Conservation (phyloP, 371 early-diverging fungal genomes). For the Saksenaea vasiformis region DNA sequence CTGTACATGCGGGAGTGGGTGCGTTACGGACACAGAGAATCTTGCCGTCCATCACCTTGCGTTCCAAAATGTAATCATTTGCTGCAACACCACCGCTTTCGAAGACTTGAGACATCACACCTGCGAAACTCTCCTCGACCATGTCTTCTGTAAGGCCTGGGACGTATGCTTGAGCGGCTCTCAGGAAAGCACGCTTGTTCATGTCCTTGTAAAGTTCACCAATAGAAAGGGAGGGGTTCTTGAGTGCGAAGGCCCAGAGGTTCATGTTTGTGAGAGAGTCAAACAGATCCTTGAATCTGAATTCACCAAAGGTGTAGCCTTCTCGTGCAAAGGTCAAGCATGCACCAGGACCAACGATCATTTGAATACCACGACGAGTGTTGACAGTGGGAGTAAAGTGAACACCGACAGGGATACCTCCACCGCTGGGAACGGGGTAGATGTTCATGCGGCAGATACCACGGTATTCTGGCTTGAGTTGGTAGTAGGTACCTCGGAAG, state of each 20-base stretch:
- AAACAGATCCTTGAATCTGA: slow-evolving; percentile 35
- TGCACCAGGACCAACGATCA: slow-evolving; percentile 55
- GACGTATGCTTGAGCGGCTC: slow-evolving; percentile 50
- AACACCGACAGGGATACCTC: slow-evolving; percentile 54
- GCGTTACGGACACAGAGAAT: slow-evolving; percentile 53
- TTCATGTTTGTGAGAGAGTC: slow-evolving; percentile 42
- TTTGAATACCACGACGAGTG: slow-evolving; percentile 48
- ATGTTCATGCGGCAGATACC: slow-evolving; percentile 53
- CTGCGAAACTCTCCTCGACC: slow-evolving; percentile 55
- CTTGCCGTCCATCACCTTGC: slow-evolving; percentile 49
- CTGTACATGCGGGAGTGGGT: slow-evolving; percentile 54
- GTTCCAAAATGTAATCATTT: slow-evolving; percentile 48
- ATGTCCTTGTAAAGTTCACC: slow-evolving; percentile 54
- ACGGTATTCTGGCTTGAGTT: slow-evolving; percentile 51
- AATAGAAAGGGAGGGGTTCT: slow-evolving; percentile 44
- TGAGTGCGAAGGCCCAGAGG: slow-evolving; percentile 48
- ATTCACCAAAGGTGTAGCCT: slow-evolving; percentile 33
- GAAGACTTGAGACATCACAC: slow-evolving; percentile 55
- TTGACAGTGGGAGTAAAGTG: slow-evolving; percentile 53
- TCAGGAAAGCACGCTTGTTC: slow-evolving; percentile 49
- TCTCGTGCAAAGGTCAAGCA: slow-evolving; percentile 53
- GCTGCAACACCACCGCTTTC: slow-evolving; percentile 51
- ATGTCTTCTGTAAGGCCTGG: slow-evolving; percentile 50
- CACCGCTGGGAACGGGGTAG: slow-evolving; percentile 54
- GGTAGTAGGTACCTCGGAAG: slow-evolving; percentile 54